Conservation (phyloP, 129 eudicot genomes). For the Pulicaria dysenterica region DNA sequence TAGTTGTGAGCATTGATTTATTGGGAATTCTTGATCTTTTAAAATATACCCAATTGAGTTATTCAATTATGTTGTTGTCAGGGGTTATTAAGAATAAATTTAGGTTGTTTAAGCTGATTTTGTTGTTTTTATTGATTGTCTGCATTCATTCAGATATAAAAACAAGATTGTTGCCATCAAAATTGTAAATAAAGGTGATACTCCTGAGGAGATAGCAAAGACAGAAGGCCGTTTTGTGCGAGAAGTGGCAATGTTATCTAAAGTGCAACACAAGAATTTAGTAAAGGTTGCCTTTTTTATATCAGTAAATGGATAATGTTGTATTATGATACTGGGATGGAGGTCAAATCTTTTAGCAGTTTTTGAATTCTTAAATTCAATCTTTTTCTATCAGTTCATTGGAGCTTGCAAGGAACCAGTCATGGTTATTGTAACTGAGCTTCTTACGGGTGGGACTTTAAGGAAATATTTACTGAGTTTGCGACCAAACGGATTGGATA, state of each 20-base stretch:
- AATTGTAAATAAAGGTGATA: conserved; percentile 78
- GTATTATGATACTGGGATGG: not conserved
- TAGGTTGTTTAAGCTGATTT: not conserved
- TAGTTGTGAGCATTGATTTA: conserved; percentile 2
- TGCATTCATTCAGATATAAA: conserved; percentile 59
- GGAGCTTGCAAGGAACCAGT: conserved; percentile 94
- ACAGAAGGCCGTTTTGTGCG: conserved; percentile 71
- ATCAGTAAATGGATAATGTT: conserved; percentile 3
- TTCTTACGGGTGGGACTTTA: conserved; percentile 80
- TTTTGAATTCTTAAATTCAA: not conserved
- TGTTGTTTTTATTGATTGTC: conserved; percentile 23
- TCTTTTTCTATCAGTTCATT: conserved; percentile 51
- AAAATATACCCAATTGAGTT: not conserved
- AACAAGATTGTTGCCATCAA: conserved; percentile 89
- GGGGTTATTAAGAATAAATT: not conserved
- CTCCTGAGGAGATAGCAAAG: conserved; percentile 76
- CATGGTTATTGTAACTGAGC: conserved; percentile 87
- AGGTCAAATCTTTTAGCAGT: not conserved
- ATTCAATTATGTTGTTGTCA: not conserved
- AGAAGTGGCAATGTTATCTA: conserved; percentile 87
- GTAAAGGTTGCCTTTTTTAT: conserved; percentile 60
- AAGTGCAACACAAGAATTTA: conserved; percentile 85
- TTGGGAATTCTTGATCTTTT: conserved; percentile 12
- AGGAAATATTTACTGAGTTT: conserved; percentile 65
- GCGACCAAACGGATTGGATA: conserved; percentile 75